These are phyloP conservation scores for Furcasterigmium furcatum DNA, from an alignment of 2,329 filamentous ascomycete genomes.

Conservation along the genomic window DNA sequence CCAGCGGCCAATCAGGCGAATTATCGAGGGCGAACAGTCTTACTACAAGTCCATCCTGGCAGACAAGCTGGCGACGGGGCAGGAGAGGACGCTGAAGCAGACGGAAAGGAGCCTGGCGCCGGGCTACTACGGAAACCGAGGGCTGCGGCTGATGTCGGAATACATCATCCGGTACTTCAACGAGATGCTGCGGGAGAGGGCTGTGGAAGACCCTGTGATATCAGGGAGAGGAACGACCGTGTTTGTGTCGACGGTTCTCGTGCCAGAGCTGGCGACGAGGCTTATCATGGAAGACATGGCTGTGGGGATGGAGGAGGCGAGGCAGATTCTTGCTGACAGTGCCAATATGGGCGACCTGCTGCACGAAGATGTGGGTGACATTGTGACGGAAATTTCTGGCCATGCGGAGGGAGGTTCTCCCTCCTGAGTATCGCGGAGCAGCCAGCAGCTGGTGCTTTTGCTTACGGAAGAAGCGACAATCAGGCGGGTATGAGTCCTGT, in stretches of 20 bases:
- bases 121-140: slow-evolving; percentile 81
- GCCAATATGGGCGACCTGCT: slow-evolving; percentile 64
- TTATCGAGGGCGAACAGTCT: slow-evolving; percentile 59
- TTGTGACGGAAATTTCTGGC: slow-evolving; percentile 8
- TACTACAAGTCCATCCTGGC: slow-evolving; percentile 58
- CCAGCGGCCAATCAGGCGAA: slow-evolving; percentile 48
- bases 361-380: slow-evolving; percentile 55
- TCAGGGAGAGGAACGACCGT: slow-evolving; percentile 62
- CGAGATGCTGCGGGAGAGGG: slow-evolving; percentile 55
- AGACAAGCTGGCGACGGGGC: slow-evolving; percentile 52
- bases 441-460: too few relatives aligned
- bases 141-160: slow-evolving; percentile 69
- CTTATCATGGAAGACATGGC: slow-evolving; percentile 56
- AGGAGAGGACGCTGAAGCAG: slow-evolving; percentile 57
- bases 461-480: too few relatives aligned
- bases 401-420: too few relatives aligned
- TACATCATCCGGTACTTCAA: slow-evolving; percentile 61
- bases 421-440: too few relatives aligned
- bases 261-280: slow-evolving; percentile 63
- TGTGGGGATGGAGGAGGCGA: slow-evolving; percentile 37
- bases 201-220: slow-evolving; percentile 62
- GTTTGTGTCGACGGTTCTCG: slow-evolving; percentile 72
- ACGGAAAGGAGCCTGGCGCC: slow-evolving; percentile 59
- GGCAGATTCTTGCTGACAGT: slow-evolving; percentile 62
- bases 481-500: too few relatives aligned